Evolutionary conservation across 768 basidiomycete genomes (phyloP).

Genomic region (Xerocomellus intermedius): DNA sequence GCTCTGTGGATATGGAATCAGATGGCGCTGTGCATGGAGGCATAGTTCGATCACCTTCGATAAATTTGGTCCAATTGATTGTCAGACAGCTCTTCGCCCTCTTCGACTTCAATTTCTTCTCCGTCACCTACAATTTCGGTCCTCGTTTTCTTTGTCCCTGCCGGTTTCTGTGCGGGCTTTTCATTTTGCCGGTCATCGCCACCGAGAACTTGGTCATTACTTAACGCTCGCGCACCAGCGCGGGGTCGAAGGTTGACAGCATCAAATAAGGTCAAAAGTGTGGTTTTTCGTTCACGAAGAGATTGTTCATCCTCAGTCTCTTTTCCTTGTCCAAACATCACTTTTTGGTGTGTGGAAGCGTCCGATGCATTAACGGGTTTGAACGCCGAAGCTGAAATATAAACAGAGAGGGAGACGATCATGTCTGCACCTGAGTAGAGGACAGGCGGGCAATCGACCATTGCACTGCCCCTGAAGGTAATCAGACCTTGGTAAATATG

Average conservation of each 20-base stretch:
- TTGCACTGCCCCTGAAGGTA: conserved; percentile 63
- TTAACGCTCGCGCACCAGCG: conserved; percentile 39
- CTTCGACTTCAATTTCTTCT: conserved; percentile 82
- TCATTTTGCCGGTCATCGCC: conserved; percentile 39
- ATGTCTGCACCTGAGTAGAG: conserved; percentile 76
- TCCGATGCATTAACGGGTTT: conserved; percentile 40
- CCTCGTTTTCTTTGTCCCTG: conserved; percentile 40
- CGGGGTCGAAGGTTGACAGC: conserved; percentile 67
- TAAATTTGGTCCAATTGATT: conserved; percentile 84
- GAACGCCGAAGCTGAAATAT: conserved; percentile 70
- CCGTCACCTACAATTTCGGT: conserved; percentile 77
- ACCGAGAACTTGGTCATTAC: conserved; percentile 30
- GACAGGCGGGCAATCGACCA: conserved; percentile 73
- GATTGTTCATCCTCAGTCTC: conserved; percentile 78
- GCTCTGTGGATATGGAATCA: conserved; percentile 51
- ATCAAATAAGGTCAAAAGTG: conserved; percentile 73
- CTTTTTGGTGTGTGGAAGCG: conserved; percentile 24
- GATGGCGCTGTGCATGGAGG: neutral
- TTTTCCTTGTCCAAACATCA: conserved; percentile 69
- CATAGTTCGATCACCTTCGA: conserved; percentile 53
- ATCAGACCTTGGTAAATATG: conserved; percentile 48
- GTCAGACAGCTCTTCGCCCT: conserved; percentile 77
- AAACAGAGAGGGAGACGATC: conserved; percentile 73
- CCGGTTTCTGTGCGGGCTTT: conserved; percentile 36
- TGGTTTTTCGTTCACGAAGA: conserved; percentile 77